Base-by-base conservation (phyloP, 176 grass and related monocot genomes). In the Avena eriantha region DNA sequence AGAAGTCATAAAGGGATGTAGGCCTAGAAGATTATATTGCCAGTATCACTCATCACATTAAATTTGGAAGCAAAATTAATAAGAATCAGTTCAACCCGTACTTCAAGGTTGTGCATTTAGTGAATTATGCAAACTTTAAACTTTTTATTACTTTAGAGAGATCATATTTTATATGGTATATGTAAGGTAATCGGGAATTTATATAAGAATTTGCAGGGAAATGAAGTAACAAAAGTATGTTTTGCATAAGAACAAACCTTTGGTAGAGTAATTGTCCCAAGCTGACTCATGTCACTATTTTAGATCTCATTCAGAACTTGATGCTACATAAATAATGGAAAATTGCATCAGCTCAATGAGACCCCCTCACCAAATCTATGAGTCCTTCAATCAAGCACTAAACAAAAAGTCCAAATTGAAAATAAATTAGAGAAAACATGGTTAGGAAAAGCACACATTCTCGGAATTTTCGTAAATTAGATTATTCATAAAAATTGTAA, bases 191-290 rank as follows among this genome's bases (percentile, higher is more conserved):
- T 48, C 47, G 12, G 1, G 47, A 48, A 48, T 48, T 48, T 48
- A 48, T 12, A 48, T 48, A 48, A 48, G 47, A 48, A 73, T 56
- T 69, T 41, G 26, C 13, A 14, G 29, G 48, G 67, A 73, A 69
- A 79, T 35, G 15, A 73, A 50, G 51, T 69, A 33, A 55, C 7
- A 54, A 21, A 33, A 81, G 73, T 21, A 14, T 51, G 2, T 78
- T 71, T 77, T 54, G 77, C 64, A 78, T 29, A 67, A 78, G 54
- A 69, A 86, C 77, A 83, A 36, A 93, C 93, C 89, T 92, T 98
- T 5, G 89, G 91, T 73, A 92, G 88, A 81, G 95, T 83, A 73
- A 98, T 93, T 87, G 93, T 92, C 35, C 92, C 92, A 46, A 98
- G 87, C 22, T 89, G 85, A 69, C 87, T 91, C 51, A 93, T 86